A percentile compares a stretch with the other conserved stretches of the same genome.
Conservation (phyloP, 441 rosid genomes). For the Lepidium campestre region DNA sequence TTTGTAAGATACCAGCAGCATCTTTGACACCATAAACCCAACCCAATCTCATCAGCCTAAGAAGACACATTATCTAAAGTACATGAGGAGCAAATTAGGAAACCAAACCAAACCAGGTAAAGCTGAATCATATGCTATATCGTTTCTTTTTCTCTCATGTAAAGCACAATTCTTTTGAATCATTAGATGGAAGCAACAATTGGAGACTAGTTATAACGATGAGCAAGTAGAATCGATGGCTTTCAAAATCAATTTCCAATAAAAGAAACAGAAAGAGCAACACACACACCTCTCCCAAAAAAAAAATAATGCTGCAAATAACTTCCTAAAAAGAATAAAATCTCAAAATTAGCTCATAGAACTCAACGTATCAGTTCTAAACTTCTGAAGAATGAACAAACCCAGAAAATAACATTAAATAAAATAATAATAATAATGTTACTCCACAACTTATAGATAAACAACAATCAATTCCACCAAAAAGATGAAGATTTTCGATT, state of each 20-base stretch:
- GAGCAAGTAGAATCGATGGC: background rate
- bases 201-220: background rate
- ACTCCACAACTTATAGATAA: background rate
- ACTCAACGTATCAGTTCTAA: constrained; percentile 6
- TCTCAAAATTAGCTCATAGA: constrained; percentile 10
- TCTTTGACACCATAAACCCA: background rate
- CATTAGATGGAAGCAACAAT: background rate
- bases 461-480: background rate
- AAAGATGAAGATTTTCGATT: background rate
- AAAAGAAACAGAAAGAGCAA: background rate
- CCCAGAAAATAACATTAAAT: background rate
- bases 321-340: background rate
- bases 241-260: constrained; percentile 2
- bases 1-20: background rate
- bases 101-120: background rate
- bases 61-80: constrained; percentile 1
- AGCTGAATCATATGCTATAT: background rate
- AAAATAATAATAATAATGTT: background rate
- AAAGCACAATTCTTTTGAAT: constrained; percentile 6
- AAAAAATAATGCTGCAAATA: background rate
- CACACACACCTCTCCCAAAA: background rate
- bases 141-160: background rate
- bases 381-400: background rate
- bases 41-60: background rate
- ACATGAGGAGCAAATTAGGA: background rate